A percentile compares a stretch with the other conserved stretches of the same genome.
phyloP scores from a whole-genome alignment of 2,329 filamentous ascomycete species.

The Ilyonectria robusta region DNA sequence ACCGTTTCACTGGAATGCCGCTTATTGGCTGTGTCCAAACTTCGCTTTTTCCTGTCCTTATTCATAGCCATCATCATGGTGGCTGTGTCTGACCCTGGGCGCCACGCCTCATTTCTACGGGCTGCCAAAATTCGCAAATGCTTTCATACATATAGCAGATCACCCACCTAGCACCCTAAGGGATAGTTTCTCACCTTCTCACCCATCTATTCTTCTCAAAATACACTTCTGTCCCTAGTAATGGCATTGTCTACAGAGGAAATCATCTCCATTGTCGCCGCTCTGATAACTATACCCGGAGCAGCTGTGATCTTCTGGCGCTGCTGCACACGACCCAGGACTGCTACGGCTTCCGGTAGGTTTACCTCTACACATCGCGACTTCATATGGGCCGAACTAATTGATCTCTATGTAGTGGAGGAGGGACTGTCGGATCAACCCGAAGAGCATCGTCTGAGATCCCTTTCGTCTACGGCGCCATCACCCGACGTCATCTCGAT shows the following conservation, averaged over 20 bases:
- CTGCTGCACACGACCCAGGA: too few species aligned
- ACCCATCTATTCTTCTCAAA: background rate
- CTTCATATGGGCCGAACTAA: too few species aligned
- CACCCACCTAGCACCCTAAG: background rate
- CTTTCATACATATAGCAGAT: background rate
- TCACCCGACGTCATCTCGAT: too few species aligned
- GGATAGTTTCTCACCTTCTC: background rate
- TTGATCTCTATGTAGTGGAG: too few species aligned
- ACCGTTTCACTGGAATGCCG: too few species aligned
- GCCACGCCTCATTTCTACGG: background rate
- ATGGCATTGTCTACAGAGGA: conserved; percentile 14
- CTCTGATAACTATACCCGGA: conserved; percentile 25
- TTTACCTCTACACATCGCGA: too few species aligned
- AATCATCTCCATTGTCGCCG: conserved; percentile 13
- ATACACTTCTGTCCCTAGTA: background rate
- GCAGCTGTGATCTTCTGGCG: conserved; percentile 25
- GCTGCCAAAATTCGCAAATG: conserved; percentile 2
- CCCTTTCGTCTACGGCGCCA: too few species aligned
- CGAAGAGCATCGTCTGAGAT: too few species aligned
- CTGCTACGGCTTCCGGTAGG: too few species aligned
- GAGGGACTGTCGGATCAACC: too few species aligned
- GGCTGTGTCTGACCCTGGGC: background rate
- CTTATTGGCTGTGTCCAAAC: background rate
- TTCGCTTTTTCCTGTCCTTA: background rate
- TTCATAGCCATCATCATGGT: background rate